Conservation (phyloP, 2,329 filamentous ascomycete genomes). For the Intubia oerlemansii region DNA sequence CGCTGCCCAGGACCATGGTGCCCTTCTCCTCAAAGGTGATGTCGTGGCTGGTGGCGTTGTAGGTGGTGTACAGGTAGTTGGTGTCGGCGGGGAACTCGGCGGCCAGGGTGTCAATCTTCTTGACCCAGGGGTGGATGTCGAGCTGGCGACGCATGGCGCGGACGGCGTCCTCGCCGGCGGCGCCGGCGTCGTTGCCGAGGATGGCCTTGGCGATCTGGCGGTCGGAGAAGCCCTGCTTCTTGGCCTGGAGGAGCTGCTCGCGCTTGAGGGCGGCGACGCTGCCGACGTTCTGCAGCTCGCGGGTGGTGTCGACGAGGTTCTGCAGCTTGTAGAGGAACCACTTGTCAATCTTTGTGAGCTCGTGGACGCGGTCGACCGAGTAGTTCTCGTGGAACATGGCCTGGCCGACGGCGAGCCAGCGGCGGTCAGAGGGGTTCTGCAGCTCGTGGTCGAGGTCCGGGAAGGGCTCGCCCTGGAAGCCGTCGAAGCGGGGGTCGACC, state of each 20-base stretch:
- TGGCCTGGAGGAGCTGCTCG: slow-evolving; percentile 73
- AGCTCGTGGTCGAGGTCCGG: slow-evolving; percentile 81
- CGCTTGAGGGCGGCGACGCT: slow-evolving; percentile 69
- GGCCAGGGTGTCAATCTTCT: slow-evolving; percentile 94
- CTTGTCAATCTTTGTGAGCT: slow-evolving; percentile 95
- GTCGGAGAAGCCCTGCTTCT: slow-evolving; percentile 96
- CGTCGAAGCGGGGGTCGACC: slow-evolving; percentile 78
- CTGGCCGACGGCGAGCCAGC: slow-evolving; percentile 93
- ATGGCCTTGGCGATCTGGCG: slow-evolving; percentile 81
- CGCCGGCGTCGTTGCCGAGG: slow-evolving; percentile 70
- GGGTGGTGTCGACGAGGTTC: slow-evolving; percentile 84
- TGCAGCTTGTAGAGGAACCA: slow-evolving; percentile 98
- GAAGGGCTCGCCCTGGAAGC: slow-evolving; percentile 90
- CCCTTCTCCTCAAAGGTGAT: slow-evolving; percentile 87
- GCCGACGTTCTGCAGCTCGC: slow-evolving; percentile 66
- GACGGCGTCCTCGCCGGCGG: slow-evolving; percentile 81
- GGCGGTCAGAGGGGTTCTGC: slow-evolving; percentile 80
- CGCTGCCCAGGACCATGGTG: slow-evolving; percentile 71
- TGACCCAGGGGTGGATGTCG: slow-evolving; percentile 85
- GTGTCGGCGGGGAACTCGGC: slow-evolving; percentile 91
- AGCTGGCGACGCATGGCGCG: slow-evolving; percentile 68
- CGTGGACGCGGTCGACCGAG: slow-evolving; percentile 75
- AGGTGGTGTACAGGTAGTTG: slow-evolving; percentile 94
- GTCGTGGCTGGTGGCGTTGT: slow-evolving; percentile 88
- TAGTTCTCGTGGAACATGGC: slow-evolving; percentile 97